A percentile compares a stretch with the other conserved stretches of the same genome.
phyloP scores from a whole-genome alignment of 2,329 filamentous ascomycete genomes.

The Diplocarpon mali region DNA sequence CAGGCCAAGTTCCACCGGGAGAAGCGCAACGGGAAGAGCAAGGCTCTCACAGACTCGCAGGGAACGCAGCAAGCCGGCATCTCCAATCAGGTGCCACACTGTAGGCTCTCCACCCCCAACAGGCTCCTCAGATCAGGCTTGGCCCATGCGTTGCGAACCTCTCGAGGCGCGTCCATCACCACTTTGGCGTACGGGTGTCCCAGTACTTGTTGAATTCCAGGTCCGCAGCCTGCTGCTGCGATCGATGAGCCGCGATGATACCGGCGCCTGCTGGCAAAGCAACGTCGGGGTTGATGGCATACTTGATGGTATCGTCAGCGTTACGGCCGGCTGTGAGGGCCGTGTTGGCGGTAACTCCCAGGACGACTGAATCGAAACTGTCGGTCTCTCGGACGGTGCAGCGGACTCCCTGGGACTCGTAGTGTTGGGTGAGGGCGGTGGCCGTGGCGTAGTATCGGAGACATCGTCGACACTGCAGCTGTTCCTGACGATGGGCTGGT shows the following conservation, averaged over 20 bases:
- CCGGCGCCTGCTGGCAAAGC: background rate
- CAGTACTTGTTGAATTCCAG: slow-evolving; percentile 1
- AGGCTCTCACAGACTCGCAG: no score
- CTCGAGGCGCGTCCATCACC: background rate
- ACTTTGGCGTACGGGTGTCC: slow-evolving; percentile 4
- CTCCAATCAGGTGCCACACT: no score
- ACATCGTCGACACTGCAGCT: slow-evolving; percentile 37
- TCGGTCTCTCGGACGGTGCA: slow-evolving; percentile 35
- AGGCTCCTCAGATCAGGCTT: no score
- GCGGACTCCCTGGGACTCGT: slow-evolving; percentile 32
- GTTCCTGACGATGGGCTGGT: slow-evolving; percentile 29
- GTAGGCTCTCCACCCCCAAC: no score
- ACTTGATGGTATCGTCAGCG: slow-evolving; percentile 29
- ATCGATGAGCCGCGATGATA: background rate
- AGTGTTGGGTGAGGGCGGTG: slow-evolving; percentile 36
- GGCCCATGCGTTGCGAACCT: no score
- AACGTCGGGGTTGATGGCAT: slow-evolving; percentile 15
- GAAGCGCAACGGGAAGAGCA: no score
- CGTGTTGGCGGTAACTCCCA: slow-evolving; percentile 31
- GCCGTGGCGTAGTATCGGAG: slow-evolving; percentile 31
- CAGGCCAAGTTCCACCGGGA: no score
- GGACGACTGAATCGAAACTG: slow-evolving; percentile 30
- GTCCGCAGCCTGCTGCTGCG: background rate
- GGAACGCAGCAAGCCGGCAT: no score
- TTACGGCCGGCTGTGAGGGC: slow-evolving; percentile 21